Conservation (phyloP, 306 rosid genomes). For the Prunus mira region DNA sequence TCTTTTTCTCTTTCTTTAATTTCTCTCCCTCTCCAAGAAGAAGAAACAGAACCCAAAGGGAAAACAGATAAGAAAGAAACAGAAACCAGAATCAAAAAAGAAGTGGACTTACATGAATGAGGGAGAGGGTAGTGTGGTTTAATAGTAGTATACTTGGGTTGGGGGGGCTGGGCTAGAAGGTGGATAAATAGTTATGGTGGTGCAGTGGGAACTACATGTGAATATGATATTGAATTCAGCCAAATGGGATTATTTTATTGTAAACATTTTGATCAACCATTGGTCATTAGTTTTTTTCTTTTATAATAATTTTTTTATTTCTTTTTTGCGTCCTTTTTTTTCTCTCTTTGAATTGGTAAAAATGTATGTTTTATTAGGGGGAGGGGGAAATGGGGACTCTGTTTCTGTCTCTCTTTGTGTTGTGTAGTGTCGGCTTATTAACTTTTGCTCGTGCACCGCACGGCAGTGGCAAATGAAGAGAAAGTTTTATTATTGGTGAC, state of each 20-base stretch:
- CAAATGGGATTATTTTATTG: constrained; percentile 10
- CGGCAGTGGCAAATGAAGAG: constrained; percentile 15
- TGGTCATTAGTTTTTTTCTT: background rate
- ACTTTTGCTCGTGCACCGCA: constrained; percentile 21
- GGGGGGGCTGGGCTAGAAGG: background rate
- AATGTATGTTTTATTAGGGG: background rate
- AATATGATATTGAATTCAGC: background rate
- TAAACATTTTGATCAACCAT: background rate
- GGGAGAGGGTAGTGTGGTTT: background rate
- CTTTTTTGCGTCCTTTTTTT: background rate
- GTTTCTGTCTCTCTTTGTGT: background rate
- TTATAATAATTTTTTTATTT: too few species aligned
- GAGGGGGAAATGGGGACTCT: background rate
- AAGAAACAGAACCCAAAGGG: background rate
- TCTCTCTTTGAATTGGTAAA: background rate
- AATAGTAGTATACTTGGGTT: background rate
- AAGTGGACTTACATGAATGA: constrained; percentile 3
- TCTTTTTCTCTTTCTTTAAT: background rate
- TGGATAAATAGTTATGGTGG: constrained; percentile 21
- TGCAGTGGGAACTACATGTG: constrained; percentile 18
- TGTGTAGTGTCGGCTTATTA: background rate
- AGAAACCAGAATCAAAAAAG: background rate
- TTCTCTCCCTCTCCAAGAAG: background rate
- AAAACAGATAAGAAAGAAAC: background rate
- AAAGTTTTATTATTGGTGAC: background rate